phyloP scores from a whole-genome alignment of 2,329 filamentous ascomycete species.

The Celoporthe dispersa region DNA sequence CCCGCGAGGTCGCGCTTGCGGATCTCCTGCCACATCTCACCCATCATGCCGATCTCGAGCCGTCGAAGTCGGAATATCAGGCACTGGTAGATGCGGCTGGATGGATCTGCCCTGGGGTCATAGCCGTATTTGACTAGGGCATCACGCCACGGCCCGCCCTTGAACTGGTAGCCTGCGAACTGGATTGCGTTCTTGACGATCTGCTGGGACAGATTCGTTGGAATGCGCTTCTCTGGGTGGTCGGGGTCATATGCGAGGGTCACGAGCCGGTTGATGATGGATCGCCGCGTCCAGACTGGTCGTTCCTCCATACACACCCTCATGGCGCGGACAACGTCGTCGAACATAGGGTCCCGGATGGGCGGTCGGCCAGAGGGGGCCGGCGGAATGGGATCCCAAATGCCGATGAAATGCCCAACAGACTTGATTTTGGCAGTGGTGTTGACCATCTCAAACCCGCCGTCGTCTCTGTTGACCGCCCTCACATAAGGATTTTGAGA shows the following conservation, averaged over 20 bases:
- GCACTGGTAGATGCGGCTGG: constrained; percentile 84
- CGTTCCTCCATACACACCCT: constrained; percentile 70
- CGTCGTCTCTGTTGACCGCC: constrained; percentile 60
- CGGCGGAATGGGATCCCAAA: constrained; percentile 62
- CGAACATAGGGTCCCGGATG: constrained; percentile 64
- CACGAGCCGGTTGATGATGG: constrained; percentile 72
- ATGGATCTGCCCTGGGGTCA: constrained; percentile 78
- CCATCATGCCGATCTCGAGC: constrained; percentile 51
- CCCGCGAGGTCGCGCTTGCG: constrained; percentile 41
- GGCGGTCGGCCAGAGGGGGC: constrained; percentile 66
- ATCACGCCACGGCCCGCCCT: constrained; percentile 89
- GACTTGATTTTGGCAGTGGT: constrained; percentile 61
- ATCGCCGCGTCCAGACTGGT: constrained; percentile 85
- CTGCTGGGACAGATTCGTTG: constrained; percentile 47
- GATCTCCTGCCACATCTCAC: constrained; percentile 55
- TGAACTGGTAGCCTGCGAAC: constrained; percentile 90
- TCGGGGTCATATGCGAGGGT: constrained; percentile 31
- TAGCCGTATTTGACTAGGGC: constrained; percentile 83
- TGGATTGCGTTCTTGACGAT: constrained; percentile 76
- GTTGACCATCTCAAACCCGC: constrained; percentile 58
- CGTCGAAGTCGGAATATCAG: constrained; percentile 79
- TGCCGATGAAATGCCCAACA: constrained; percentile 61
- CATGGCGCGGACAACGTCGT: constrained; percentile 67
- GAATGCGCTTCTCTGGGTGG: constrained; percentile 43
- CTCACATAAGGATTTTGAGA: constrained; percentile 82